Conservation (phyloP, 2,329 filamentous ascomycete genomes). For the Macrophomina pseudophaseolina region DNA sequence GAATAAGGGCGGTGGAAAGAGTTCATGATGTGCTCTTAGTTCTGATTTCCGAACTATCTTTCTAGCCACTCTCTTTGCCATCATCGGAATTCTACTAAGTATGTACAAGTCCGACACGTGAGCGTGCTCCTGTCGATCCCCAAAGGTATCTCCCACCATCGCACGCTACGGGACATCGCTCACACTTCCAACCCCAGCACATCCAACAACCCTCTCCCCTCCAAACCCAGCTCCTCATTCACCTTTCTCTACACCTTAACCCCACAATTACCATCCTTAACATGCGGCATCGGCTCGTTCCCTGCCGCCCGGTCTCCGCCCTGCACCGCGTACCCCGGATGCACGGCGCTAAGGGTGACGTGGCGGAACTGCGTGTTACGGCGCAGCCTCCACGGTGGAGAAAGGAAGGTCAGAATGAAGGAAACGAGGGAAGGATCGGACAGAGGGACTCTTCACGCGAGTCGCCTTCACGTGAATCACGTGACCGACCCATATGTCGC, state of each 20-base stretch:
- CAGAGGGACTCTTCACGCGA: no score
- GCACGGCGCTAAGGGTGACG: constrained; percentile 39
- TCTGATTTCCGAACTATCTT: no score
- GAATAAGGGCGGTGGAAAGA: no score
- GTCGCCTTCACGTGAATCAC: no score
- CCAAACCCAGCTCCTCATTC: constrained; percentile 32
- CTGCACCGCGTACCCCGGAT: constrained; percentile 36
- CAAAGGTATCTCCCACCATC: no score
- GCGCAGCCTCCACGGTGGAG: constrained; percentile 36
- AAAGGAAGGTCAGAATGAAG: constrained; percentile 40
- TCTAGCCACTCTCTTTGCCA: no score
- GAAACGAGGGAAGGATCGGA: no score
- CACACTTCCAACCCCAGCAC: constrained; percentile 21
- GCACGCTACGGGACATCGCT: neutral
- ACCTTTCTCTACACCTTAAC: constrained; percentile 34
- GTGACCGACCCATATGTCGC: no score
- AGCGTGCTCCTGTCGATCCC: no score
- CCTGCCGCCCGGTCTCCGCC: constrained; percentile 34
- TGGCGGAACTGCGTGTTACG: constrained; percentile 32
- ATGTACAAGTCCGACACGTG: no score
- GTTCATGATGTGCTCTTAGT: no score
- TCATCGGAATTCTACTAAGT: no score
- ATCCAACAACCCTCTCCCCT: constrained; percentile 32
- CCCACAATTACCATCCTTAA: constrained; percentile 32
- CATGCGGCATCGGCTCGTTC: constrained; percentile 34